These are phyloP conservation scores for Thermochaetoides dissita DNA, from an alignment of 2,329 filamentous ascomycete genomes.

Conservation along the genomic window DNA sequence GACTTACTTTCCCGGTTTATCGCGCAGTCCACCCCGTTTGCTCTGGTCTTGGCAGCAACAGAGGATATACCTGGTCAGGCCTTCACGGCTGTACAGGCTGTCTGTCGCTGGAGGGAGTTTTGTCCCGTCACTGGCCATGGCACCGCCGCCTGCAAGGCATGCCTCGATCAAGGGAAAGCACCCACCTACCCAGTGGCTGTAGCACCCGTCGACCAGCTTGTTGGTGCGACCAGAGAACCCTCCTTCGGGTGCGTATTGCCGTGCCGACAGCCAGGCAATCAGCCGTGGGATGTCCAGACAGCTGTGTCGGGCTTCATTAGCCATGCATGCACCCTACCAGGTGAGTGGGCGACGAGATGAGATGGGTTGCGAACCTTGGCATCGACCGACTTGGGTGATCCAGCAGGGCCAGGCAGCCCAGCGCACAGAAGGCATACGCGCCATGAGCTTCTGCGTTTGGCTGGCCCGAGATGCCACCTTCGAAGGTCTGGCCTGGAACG, in stretches of 20 bases:
- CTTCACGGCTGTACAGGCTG: conserved; percentile 66
- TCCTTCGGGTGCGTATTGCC: conserved; percentile 82
- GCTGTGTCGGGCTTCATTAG: conserved; percentile 26
- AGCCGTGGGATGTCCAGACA: conserved; percentile 65
- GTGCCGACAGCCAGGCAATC: conserved; percentile 74
- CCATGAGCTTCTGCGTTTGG: conserved; percentile 88
- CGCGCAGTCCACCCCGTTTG: conserved; percentile 65
- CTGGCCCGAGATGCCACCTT: conserved; percentile 79
- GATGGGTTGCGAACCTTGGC: conserved; percentile 40
- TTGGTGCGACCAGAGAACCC: conserved; percentile 90
- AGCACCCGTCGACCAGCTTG: conserved; percentile 95
- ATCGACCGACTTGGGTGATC: conserved; percentile 65
- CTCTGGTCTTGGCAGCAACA: conserved; percentile 68
- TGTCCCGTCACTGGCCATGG: conserved; percentile 12
- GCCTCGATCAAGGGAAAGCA: conserved; percentile 89
- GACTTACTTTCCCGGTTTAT: conserved; percentile 81
- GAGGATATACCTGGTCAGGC: conserved; percentile 77
- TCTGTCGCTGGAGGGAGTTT: conserved; percentile 21
- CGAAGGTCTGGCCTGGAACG: conserved; percentile 67
- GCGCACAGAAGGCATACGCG: conserved; percentile 87
- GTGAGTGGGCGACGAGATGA: conserved; percentile 20
- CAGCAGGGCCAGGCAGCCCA: conserved; percentile 77
- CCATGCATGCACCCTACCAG: conserved; percentile 21
- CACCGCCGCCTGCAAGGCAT: conserved; percentile 31
- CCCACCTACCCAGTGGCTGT: conserved; percentile 92